These are phyloP conservation scores for Cordyceps tenuipes DNA, from an alignment of 2,329 filamentous ascomycete species.

Conservation along the genomic window DNA sequence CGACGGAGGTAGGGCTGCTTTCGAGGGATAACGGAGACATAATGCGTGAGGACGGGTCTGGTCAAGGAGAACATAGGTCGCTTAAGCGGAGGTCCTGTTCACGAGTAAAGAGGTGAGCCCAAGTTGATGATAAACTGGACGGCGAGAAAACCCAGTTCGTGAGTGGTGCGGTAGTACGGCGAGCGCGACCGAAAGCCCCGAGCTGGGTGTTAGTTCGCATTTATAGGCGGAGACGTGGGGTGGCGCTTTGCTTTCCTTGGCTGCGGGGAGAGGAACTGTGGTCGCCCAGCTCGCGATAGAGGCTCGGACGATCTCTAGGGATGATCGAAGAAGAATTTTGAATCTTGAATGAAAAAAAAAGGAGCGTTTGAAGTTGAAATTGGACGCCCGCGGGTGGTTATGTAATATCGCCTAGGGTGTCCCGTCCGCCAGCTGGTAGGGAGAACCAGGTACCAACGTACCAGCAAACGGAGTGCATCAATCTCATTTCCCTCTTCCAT, in stretches of 20 bases:
- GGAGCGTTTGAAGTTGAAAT: not conserved
- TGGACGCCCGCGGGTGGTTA: not conserved
- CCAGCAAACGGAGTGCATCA: not conserved
- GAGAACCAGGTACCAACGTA: not conserved
- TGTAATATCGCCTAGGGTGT: not conserved
- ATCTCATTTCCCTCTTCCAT: not conserved
- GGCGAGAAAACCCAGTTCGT: not conserved
- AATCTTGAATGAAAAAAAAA: not conserved
- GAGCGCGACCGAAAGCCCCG: conserved; percentile 7
- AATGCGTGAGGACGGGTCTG: not conserved
- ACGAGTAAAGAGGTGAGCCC: not conserved
- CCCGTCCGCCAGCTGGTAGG: not conserved
- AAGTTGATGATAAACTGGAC: not conserved
- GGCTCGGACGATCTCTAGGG: not conserved
- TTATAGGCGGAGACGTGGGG: not conserved
- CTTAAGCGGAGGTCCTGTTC: not conserved
- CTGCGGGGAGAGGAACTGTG: not conserved
- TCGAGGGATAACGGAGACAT: conserved; percentile 4
- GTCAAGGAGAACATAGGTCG: not conserved
- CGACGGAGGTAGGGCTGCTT: not conserved
- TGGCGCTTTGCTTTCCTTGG: not conserved
- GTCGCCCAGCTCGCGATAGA: not conserved
- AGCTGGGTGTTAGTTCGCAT: not conserved
- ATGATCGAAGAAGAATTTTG: not conserved
- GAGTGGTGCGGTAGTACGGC: conserved; percentile 6